Evolutionary conservation across 257 asterid genomes (phyloP), one percentile per base, ranked within the genome.

Genomic region (Solanum piurae): DNA sequence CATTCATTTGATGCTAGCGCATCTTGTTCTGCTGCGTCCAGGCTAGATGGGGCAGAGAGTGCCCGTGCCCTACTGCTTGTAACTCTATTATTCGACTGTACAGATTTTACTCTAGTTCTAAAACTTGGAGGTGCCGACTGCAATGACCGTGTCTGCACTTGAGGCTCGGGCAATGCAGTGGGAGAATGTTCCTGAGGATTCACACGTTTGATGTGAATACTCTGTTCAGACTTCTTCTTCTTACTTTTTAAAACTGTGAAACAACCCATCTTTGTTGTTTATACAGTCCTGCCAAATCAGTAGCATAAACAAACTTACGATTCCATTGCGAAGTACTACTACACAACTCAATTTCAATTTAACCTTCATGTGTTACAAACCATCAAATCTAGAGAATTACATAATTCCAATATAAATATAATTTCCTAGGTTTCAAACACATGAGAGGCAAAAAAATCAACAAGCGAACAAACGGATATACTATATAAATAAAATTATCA

Each of bases 61-160:
- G 98, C 91, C 37, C 98, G 91, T 66, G 86, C 73, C 91, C 98
- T 91, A 89, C 88, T 90, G 84, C 88, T 90, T 75, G 91, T 87
- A 49, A 89, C 90, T 66, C 88, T 88, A 38, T 66, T 87, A 86
- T 83, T 90, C n/a, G 93, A 79, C 46, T 89, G 94, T 21, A 89
- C 86, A 29, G 95, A 94, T 88, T 95, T 92, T 34, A 86, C 96
- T 87, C 98, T 88, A 31, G 91, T 93, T 87, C 93, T 92, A 88
- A 96, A 96, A 92, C 99, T 96, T 23, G 99, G 93, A 6, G 99
- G 99, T 12, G 99, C 99, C 16, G 99, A 96, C 75, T 91, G 98
- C 87, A 96, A 87, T 3, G 95, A 89, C 76, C 95, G 98, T 5
- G 94, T 91, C 5, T 37, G 91, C 66, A 58, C 84, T 90, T 87